Percentiles rank a stretch among this genome's conserved stretches.
Evolutionary conservation across 2,329 filamentous ascomycete genomes (phyloP).

Genomic region (Periconia digitata): DNA sequence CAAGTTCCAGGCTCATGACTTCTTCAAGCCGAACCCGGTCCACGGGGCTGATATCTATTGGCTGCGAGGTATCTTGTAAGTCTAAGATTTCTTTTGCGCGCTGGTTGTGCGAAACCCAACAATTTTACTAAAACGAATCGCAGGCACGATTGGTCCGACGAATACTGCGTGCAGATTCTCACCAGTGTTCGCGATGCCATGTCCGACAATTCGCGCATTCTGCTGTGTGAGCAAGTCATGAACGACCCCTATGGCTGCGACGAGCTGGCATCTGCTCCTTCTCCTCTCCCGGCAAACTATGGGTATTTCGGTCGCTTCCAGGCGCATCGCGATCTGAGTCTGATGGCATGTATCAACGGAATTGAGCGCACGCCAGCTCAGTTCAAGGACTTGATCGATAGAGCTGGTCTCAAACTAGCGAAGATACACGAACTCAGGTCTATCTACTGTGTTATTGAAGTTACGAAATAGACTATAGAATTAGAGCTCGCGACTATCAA

Average conservation of each 20-base stretch:
- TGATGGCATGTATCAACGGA: slow-evolving; percentile 42
- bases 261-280: slow-evolving; percentile 31
- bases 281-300: slow-evolving; percentile 36
- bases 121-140: slow-evolving; percentile 8
- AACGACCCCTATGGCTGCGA: slow-evolving; percentile 35
- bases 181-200: slow-evolving; percentile 3
- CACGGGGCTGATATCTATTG: slow-evolving; percentile 35
- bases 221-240: slow-evolving; percentile 38
- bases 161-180: slow-evolving; percentile 35
- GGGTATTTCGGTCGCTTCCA: slow-evolving; percentile 38
- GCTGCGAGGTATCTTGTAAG: slow-evolving; percentile 26
- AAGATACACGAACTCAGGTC: slow-evolving; percentile 20
- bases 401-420: slow-evolving; percentile 30
- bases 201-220: background rate
- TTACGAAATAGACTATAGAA: background rate
- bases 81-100: background rate
- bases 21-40: slow-evolving; percentile 37
- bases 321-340: slow-evolving; percentile 35
- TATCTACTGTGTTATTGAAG: background rate
- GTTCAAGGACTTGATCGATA: slow-evolving; percentile 28
- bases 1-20: slow-evolving; percentile 26
- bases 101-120: background rate
- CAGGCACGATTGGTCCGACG: slow-evolving; percentile 41
- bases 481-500: too few relatives aligned
- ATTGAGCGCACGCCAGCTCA: slow-evolving; percentile 41